Evolutionary conservation across 2,329 filamentous ascomycete genomes (phyloP).

Genomic region (Cladosporium austrohemisphaericum): DNA sequence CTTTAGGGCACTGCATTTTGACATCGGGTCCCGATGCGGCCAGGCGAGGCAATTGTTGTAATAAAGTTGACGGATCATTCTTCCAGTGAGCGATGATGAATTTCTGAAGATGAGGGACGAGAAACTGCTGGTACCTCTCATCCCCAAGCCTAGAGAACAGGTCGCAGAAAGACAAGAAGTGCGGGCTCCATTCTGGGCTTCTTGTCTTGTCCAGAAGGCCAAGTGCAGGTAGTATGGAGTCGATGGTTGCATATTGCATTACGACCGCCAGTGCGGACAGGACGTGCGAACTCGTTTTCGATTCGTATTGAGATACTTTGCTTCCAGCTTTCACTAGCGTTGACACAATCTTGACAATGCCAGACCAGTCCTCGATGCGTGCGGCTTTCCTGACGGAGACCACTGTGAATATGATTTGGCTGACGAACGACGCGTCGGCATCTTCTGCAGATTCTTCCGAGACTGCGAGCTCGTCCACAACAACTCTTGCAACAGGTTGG

Average conservation of each 20-base stretch:
- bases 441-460: conserved; percentile 36
- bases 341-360: conserved; percentile 50
- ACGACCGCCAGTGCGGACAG: conserved; percentile 57
- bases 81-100: conserved; percentile 74
- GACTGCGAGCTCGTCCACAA: conserved; percentile 51
- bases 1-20: conserved; percentile 13
- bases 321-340: conserved; percentile 29
- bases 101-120: conserved; percentile 78
- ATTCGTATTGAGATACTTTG: conserved; percentile 24
- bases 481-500: conserved; percentile 59
- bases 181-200: conserved; percentile 60
- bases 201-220: conserved; percentile 62
- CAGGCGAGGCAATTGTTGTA: conserved; percentile 13
- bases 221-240: conserved; percentile 69
- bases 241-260: conserved; percentile 73
- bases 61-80: conserved; percentile 1
- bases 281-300: conserved; percentile 37
- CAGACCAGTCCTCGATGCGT: conserved; percentile 69
- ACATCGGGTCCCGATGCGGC: conserved; percentile 1
- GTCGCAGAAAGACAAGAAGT: conserved; percentile 83
- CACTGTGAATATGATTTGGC: conserved; percentile 61
- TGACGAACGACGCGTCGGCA: conserved; percentile 39
- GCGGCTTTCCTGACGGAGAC: conserved; percentile 78
- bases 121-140: conserved; percentile 72
- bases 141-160: conserved; percentile 71